A percentile compares a stretch with the other conserved stretches of the same genome.
These are phyloP conservation scores for Coemansia sp. DNA, from an alignment of 192 early-diverging fungal species.

Conservation along the genomic window DNA sequence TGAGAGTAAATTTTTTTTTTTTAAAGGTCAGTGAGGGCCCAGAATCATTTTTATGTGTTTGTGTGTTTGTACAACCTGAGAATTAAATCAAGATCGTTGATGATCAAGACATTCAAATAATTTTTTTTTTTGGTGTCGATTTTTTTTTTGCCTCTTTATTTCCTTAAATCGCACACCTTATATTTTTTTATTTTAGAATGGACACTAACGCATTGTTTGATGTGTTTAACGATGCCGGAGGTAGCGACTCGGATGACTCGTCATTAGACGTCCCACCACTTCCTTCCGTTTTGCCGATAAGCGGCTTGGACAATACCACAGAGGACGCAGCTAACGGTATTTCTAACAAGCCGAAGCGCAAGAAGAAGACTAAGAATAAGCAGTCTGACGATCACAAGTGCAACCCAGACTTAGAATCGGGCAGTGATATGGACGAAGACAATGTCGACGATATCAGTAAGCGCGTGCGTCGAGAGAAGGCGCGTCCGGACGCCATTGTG, in stretches of 20 bases:
- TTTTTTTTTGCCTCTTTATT: background rate
- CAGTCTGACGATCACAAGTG: background rate
- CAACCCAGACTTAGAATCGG: constrained; percentile 3
- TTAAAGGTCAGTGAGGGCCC: constrained; percentile 1
- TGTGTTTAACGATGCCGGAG: constrained; percentile 50
- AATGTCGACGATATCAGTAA: constrained; percentile 25
- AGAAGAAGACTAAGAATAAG: background rate
- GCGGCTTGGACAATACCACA: constrained; percentile 4
- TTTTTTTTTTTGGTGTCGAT: background rate
- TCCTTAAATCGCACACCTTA: background rate
- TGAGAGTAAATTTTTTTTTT: background rate
- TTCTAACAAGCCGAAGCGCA: constrained; percentile 11
- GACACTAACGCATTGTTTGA: constrained; percentile 50
- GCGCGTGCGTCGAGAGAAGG: constrained; percentile 32
- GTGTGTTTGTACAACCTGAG: constrained; percentile 4
- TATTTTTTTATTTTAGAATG: constrained; percentile 18
- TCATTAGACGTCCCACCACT: background rate
- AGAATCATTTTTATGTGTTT: background rate
- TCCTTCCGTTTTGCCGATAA: background rate
- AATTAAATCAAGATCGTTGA: background rate
- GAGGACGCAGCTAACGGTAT: background rate
- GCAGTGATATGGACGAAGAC: constrained; percentile 25
- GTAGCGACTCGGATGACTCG: constrained; percentile 20
- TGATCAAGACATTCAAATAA: background rate
- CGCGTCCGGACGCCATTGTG: constrained; percentile 59